Base-by-base conservation (phyloP, 148 eudicot genomes). In the Arctostaphylos glauca region DNA sequence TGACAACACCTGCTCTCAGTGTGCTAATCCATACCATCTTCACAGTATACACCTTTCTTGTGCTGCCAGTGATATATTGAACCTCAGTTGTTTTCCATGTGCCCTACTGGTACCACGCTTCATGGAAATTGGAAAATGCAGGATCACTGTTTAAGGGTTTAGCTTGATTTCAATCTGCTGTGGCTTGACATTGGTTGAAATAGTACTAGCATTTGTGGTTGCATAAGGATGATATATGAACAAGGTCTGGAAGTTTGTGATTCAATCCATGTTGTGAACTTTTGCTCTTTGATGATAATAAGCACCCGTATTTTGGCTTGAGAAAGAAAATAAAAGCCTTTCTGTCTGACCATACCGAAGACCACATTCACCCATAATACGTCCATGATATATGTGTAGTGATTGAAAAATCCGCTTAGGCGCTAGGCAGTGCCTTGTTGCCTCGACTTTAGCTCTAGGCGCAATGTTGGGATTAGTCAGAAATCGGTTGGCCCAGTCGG, bases 221-320 rank as follows among this genome's bases (percentile, higher is more conserved):
- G 31, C 19, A n/a, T 60, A n/a, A 23, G 3, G 70, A 64, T 25
- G 70, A 64, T 25, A 64, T 0, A 23, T 6, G 66, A 64, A 9
- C 14, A 64, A 64, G 70, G 70, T 64, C 9, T 62, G 66, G 66
- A 60, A 25, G 66, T n/a, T 60, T 60, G 66, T 60, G 66, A 59
- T 2, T 19, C 66, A 19, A n/a, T 59, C 21, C 66, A 2, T 59
- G 9, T 59, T 59, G 9, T 59, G 3, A 19, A 59, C 5, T 62
- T 23, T 31, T 23, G 13, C 38, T 62, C 13, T 62, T 62, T 62
- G 68, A 62, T 62, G 38, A 21, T 62, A 62, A 62, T 8, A 8
- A 9, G 14, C 14, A 3, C 14, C 14, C 41, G 4, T 9, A 62
- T 62, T 21, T 62, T 62, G 14, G 38, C 25, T 2, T 13, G 70